Conservation (phyloP, 306 rosid species). For the Cicer chorassanicum region DNA sequence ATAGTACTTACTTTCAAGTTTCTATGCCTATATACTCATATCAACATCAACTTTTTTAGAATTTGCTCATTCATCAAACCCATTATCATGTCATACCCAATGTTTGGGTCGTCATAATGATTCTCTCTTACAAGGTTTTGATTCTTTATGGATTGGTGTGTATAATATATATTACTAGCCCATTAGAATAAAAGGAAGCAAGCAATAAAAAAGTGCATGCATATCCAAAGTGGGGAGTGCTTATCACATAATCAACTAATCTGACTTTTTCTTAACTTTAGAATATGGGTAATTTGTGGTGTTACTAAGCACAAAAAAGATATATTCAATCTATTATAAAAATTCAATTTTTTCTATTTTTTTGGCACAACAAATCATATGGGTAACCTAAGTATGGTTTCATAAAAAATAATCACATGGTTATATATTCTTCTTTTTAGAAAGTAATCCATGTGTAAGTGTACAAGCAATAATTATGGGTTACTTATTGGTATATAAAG, state of each 20-base stretch:
- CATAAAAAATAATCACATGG: neutral
- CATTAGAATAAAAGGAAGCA: slow-evolving; percentile 42
- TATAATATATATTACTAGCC: slow-evolving; percentile 47
- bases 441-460: slow-evolving; percentile 54
- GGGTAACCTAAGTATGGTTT: neutral
- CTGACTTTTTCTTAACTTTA: slow-evolving; percentile 42
- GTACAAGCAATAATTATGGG: slow-evolving; percentile 63
- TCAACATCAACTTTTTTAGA: slow-evolving; percentile 70
- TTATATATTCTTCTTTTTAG: slow-evolving; percentile 41
- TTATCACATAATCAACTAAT: slow-evolving; percentile 51
- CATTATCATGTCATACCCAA: slow-evolving; percentile 72
- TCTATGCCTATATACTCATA: slow-evolving; percentile 71
- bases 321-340: too few relatives aligned
- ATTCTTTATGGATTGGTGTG: slow-evolving; percentile 42
- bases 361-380: neutral
- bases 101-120: slow-evolving; percentile 59
- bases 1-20: slow-evolving; percentile 56
- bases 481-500: slow-evolving; percentile 31
- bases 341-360: neutral
- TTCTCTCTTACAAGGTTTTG: slow-evolving; percentile 54
- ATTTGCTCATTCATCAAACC: slow-evolving; percentile 68
- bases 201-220: slow-evolving; percentile 40
- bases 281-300: slow-evolving; percentile 44
- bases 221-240: slow-evolving; percentile 48
- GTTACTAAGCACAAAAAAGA: slow-evolving; percentile 29